These are phyloP conservation scores for Sporodiniella umbellata DNA, from an alignment of 371 early-diverging fungal genomes.

Conservation along the genomic window DNA sequence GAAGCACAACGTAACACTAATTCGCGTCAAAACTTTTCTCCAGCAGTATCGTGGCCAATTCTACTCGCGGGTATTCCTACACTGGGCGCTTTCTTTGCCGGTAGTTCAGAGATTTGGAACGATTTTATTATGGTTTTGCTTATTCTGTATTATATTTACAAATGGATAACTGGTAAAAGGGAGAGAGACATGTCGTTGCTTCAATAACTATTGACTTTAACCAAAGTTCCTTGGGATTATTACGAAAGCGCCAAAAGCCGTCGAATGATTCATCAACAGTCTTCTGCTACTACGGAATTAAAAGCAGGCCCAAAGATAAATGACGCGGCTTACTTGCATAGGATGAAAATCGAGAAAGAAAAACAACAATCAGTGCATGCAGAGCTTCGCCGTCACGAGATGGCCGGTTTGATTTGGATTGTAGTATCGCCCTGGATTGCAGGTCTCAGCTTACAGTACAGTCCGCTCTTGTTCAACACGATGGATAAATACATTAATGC, in stretches of 20 bases:
- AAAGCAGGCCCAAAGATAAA: slow-evolving; percentile 1
- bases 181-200: no score
- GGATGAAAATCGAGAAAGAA: neutral
- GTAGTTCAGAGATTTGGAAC: slow-evolving; percentile 64
- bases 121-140: slow-evolving; percentile 61
- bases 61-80: slow-evolving; percentile 61
- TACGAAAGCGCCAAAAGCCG: slow-evolving; percentile 63
- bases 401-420: slow-evolving; percentile 52
- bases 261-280: slow-evolving; percentile 35
- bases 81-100: slow-evolving; percentile 61
- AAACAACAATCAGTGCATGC: slow-evolving; percentile 19
- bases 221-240: slow-evolving; percentile 60
- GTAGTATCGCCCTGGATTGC: slow-evolving; percentile 58
- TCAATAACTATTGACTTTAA: neutral
- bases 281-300: slow-evolving; percentile 6
- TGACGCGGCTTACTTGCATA: neutral
- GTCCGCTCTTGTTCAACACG: slow-evolving; percentile 51
- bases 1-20: neutral
- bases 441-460: slow-evolving; percentile 55
- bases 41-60: slow-evolving; percentile 60
- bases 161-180: slow-evolving; percentile 68
- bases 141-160: slow-evolving; percentile 64
- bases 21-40: slow-evolving; percentile 17
- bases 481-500: slow-evolving; percentile 57
- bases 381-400: slow-evolving; percentile 55